Evolutionary conservation across 2,329 filamentous ascomycete genomes (phyloP).

Genomic region (Nemania sp.): DNA sequence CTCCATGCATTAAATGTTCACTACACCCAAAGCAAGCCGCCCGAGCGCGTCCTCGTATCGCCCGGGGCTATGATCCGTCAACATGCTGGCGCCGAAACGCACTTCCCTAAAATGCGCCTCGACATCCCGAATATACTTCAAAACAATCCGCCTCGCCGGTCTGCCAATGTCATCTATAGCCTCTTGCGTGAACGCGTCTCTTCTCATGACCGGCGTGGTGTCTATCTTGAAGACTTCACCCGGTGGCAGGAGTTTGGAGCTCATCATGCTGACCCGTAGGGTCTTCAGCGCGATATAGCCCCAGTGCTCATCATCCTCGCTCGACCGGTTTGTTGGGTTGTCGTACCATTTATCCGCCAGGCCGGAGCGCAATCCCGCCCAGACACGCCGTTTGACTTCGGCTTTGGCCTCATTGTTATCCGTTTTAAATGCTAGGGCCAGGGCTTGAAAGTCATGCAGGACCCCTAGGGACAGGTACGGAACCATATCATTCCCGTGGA

Average conservation of each 20-base stretch:
- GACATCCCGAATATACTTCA: constrained; percentile 73
- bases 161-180: constrained; percentile 59
- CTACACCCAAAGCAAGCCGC: constrained; percentile 58
- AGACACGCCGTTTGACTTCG: constrained; percentile 69
- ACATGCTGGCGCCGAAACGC: constrained; percentile 72
- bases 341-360: constrained; percentile 66
- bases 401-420: constrained; percentile 70
- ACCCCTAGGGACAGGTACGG: constrained; percentile 74
- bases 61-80: constrained; percentile 76
- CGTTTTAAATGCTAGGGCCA: constrained; percentile 73
- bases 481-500: constrained; percentile 75
- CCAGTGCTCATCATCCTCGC: constrained; percentile 69
- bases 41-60: constrained; percentile 73
- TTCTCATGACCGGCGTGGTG: constrained; percentile 67
- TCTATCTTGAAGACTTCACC: constrained; percentile 78
- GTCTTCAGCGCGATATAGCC: constrained; percentile 68
- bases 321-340: constrained; percentile 44
- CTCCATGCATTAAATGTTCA: constrained; percentile 21
- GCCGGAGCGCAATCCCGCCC: constrained; percentile 66
- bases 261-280: constrained; percentile 69
- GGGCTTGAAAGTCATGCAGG: constrained; percentile 74
- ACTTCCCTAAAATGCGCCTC: constrained; percentile 72
- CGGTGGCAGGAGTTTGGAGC: constrained; percentile 71
- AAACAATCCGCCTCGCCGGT: constrained; percentile 69
- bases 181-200: constrained; percentile 63